Conservation (phyloP, 352 stramenopile species). For the Plasmopara muralis region DNA sequence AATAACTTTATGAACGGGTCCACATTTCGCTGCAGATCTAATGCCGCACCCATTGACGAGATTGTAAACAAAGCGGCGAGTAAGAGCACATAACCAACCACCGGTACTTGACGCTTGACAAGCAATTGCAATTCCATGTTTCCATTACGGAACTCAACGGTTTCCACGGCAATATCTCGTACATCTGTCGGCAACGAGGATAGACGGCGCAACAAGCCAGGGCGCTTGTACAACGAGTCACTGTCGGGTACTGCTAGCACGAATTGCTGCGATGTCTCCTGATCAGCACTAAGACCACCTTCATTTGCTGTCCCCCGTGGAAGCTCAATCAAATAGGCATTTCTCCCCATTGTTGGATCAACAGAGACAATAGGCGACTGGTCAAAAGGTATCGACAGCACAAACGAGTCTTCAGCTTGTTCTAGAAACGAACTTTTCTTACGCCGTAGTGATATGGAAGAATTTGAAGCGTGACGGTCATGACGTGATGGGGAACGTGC, state of each 20-base stretch:
- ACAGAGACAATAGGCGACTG: constrained; percentile 19
- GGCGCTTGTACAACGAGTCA: constrained; percentile 48
- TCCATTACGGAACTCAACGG: constrained; percentile 55
- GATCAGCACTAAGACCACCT: constrained; percentile 20
- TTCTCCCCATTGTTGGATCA: constrained; percentile 37
- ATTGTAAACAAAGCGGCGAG: constrained; percentile 66
- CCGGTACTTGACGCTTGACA: constrained; percentile 65
- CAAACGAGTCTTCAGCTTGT: constrained; percentile 64
- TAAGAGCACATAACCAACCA: constrained; percentile 72
- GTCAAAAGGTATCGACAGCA: constrained; percentile 74
- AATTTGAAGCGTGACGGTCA: constrained; percentile 13
- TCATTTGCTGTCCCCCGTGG: constrained; percentile 36
- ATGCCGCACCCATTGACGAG: constrained; percentile 63
- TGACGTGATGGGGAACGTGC: constrained; percentile 17
- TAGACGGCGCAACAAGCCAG: constrained; percentile 47
- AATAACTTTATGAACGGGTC: constrained; percentile 82
- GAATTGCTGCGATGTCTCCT: constrained; percentile 50
- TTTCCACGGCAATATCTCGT: constrained; percentile 66
- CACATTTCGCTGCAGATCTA: constrained; percentile 64
- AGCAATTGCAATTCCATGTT: constrained; percentile 64
- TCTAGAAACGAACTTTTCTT: constrained; percentile 71
- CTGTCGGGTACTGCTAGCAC: constrained; percentile 64
- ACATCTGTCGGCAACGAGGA: constrained; percentile 66
- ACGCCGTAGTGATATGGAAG: constrained; percentile 37
- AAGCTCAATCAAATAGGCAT: constrained; percentile 76